These are phyloP conservation scores for Plasmodium knowlesi DNA, from an alignment of 169 alveolate species.

Conservation along the genomic window DNA sequence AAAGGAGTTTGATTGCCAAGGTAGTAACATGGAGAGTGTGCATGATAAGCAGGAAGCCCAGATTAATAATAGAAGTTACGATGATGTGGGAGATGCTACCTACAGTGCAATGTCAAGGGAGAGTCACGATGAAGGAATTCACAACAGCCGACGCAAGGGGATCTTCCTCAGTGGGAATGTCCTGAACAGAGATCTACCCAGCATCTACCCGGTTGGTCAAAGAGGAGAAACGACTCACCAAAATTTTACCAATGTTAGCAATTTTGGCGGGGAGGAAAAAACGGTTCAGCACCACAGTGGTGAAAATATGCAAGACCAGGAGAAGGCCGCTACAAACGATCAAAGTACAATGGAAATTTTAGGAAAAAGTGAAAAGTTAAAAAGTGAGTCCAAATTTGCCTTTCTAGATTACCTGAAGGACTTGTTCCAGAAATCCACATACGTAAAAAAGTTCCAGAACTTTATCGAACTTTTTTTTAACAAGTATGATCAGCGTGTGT, in stretches of 20 bases:
- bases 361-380: slow-evolving; percentile 43
- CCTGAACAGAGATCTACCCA: background rate
- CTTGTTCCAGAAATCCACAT: slow-evolving; percentile 53
- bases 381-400: slow-evolving; percentile 62
- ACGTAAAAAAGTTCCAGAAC: slow-evolving; percentile 29
- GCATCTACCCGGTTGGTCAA: background rate
- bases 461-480: slow-evolving; percentile 62
- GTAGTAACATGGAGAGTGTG: background rate
- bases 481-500: slow-evolving; percentile 69
- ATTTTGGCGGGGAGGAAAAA: background rate
- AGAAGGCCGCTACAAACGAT: background rate
- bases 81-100: background rate
- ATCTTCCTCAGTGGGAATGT: background rate
- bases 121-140: background rate
- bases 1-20: background rate
- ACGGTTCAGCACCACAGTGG: background rate
- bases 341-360: slow-evolving; percentile 4
- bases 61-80: background rate
- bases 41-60: background rate
- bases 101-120: background rate
- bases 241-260: background rate
- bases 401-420: slow-evolving; percentile 33
- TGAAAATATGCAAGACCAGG: background rate
- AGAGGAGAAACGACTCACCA: background rate
- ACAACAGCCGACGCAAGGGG: background rate